Evolutionary conservation across 2,329 filamentous ascomycete genomes (phyloP), one percentile per base, ranked within the genome.

Genomic region (Calonectria pseudoreteaudii): DNA sequence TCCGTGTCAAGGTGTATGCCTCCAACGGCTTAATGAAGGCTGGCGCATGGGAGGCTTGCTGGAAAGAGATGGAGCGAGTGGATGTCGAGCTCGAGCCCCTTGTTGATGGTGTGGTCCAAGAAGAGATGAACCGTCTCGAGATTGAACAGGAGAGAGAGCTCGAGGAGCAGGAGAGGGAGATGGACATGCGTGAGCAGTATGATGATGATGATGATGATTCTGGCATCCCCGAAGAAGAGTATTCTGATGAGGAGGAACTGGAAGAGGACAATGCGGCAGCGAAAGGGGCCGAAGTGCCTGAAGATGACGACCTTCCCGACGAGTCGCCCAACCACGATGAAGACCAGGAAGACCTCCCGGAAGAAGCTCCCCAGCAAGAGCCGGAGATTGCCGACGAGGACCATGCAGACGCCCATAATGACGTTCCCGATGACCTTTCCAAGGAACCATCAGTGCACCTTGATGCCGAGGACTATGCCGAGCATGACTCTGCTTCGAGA

Each of bases 51-150:
- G 91, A 91, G 6, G 96, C 96, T 2, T 96, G 95, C 72, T 99
- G 96, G 96, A 94, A 92, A 78, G 96, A 98, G 84, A 99, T 99
- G 97, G 97, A 99, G 85, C 91, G 96, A n/a, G 95, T 98, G 0
- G 97, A 99, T 81, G 94, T 98, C 1, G 96, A 98, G 84, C 91
- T 99, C 67, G 91, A 94, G 79, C 94, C 97, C 4, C 90, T 93
- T 80, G 89, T 95, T 14, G 90, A 92, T 23, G 83, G 90, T 0
- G 84, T 87, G 1, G 81, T 93, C 16, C 88, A 92, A 68, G 88
- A 89, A 23, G 91, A 92, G 76, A 85, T 95, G 26, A 90, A 92
- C 72, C 86, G 85, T n/a, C 84, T 93, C 11, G 87, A 86, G 47
- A 84, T 85, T 10, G 84, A 86, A 44, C 85, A 87, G 70, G 86